phyloP scores from a whole-genome alignment of 176 grass and related monocot genomes.

The Eleusine coracana region DNA sequence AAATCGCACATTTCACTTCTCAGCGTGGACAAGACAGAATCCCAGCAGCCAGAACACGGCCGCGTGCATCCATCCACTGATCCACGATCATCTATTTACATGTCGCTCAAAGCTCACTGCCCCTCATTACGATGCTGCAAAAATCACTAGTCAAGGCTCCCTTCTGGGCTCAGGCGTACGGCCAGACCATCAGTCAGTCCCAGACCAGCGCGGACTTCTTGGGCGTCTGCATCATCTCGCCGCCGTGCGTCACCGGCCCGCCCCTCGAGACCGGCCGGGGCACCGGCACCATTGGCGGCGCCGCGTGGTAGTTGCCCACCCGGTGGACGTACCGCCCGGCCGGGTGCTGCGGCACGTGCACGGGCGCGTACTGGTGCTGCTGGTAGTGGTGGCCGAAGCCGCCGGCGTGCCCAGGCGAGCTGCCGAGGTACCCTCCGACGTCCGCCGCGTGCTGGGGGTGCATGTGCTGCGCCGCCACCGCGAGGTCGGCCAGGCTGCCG shows the following conservation, averaged over 20 bases:
- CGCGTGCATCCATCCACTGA: constrained; percentile 17
- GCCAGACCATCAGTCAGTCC: constrained; percentile 22
- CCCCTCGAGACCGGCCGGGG: constrained; percentile 34
- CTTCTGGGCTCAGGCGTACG: neutral
- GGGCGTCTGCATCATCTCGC: constrained; percentile 51
- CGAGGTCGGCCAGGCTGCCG: constrained; percentile 23
- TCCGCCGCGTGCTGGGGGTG: constrained; percentile 19
- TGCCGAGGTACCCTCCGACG: constrained; percentile 5
- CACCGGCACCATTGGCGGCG: constrained; percentile 20
- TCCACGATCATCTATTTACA: constrained; percentile 35
- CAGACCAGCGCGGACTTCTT: constrained; percentile 44
- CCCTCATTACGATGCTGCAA: neutral
- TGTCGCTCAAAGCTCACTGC: constrained; percentile 29
- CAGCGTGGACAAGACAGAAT: constrained; percentile 15
- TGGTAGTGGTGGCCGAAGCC: constrained; percentile 20
- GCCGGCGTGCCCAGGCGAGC: constrained; percentile 17
- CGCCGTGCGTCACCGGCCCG: constrained; percentile 14
- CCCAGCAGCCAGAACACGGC: constrained; percentile 33
- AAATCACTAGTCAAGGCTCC: neutral
- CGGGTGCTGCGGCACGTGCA: constrained; percentile 23
- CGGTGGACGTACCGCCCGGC: constrained; percentile 32
- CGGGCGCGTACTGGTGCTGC: constrained; percentile 24
- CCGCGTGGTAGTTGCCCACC: constrained; percentile 30
- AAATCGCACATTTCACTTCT: neutral
- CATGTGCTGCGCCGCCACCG: constrained; percentile 15